Base-by-base conservation (phyloP, 2,329 filamentous ascomycete species). In the Beauveria brongniartii region DNA sequence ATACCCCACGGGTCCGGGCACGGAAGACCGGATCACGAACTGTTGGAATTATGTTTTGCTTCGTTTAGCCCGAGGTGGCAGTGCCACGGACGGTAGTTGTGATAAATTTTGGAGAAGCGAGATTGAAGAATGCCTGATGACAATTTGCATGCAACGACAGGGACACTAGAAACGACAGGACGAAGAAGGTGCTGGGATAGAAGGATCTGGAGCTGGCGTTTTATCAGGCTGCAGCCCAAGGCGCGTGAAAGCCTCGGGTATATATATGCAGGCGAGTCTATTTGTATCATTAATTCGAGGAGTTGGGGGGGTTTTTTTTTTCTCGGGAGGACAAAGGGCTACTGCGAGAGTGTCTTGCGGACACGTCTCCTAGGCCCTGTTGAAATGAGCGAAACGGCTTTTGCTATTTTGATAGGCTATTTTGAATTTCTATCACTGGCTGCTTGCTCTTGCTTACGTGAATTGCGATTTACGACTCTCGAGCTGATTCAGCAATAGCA, bases 81-180 rank as follows among this genome's bases (percentile, higher is more conserved):
- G 50, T 40, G 50, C 48, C 57, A 54, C 48, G 41, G 20, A 46
- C 41, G 57, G 57, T 37, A 22, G 28, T 40, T 28, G 37, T 59
- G 46, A 26, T 30, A 20, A 12, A 47, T 47, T 53, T 59, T 47
- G 57, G 57, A 53, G 57, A 58, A n/a, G 43, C 50, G 40, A 59
- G 37, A 28, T 47, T 47, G 50, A 46, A 54, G 47, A 54, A 46
- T 47, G 40, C 57, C 50, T 59, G 20, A 59, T 20, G 57, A 59
- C 50, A 50, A 46, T 50, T 56, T 59, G 57, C 57, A 59, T 59
- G 48, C 57, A 54, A 59, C 57, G 57, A 59, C 48, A 47, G 48
- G 44, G 47, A 54, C 24, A 59, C 40, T 59, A 47, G 57, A 59
- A 48, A 30, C 48, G 50, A 24, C 57, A 53, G 22, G 9, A 50